phyloP scores from a whole-genome alignment of 148 eudicot genomes.

The Mesembryanthemum crystallinum region DNA sequence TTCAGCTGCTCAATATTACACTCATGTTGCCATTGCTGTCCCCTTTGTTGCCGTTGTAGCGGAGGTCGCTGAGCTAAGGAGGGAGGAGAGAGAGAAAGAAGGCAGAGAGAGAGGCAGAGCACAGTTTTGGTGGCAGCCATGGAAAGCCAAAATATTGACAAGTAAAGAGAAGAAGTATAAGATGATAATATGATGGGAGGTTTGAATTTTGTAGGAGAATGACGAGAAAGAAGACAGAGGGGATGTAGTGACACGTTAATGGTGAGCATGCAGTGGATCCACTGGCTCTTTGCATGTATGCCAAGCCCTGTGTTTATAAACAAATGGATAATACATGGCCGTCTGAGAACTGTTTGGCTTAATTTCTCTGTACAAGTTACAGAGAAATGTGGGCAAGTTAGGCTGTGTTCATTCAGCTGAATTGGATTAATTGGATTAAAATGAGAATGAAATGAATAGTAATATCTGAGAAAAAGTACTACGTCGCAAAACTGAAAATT shows the following conservation, averaged over 20 bases:
- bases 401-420: no score
- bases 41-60: conserved; percentile 12
- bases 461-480: no score
- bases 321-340: conserved; percentile 10
- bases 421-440: no score
- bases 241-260: conserved; percentile 30
- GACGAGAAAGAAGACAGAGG: background rate
- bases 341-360: background rate
- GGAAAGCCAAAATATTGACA: background rate
- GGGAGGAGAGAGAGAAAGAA: conserved; percentile 16
- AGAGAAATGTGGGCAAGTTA: no score
- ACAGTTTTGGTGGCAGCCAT: conserved; percentile 22
- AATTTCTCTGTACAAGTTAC: no score
- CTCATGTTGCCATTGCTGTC: conserved; percentile 32
- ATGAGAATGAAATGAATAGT: no score
- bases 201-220: background rate
- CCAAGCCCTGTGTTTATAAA: conserved; percentile 11
- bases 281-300: conserved; percentile 26
- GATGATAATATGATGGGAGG: background rate
- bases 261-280: conserved; percentile 20
- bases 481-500: no score
- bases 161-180: background rate
- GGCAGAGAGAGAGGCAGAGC: conserved; percentile 26
- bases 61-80: conserved; percentile 14
- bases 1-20: conserved; percentile 43